Evolutionary conservation across 1,284 basidiomycete genomes (phyloP), one percentile per base, ranked within the genome.

Genomic region (Meripilus lineatus): DNA sequence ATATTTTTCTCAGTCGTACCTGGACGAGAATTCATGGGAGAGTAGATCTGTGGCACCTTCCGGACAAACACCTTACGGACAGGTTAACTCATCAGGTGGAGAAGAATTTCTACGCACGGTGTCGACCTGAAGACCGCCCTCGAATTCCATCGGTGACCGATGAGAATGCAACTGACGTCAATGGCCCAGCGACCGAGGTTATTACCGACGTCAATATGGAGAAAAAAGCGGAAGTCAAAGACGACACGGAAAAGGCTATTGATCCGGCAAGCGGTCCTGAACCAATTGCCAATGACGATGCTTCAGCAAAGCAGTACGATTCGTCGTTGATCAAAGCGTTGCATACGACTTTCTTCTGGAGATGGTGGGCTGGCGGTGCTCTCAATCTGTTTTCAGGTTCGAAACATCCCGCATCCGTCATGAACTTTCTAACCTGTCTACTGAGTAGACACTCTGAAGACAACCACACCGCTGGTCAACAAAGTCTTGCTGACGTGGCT

Each of bases 401-500:
- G n/a, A n/a, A n/a, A n/a, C n/a, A n/a, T 30, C 10, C 8, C 28
- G 28, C 8, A n/a, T 30, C 44, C 38, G 14, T 39, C 25, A 13
- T 39, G 30, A 26, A 15, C 8, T 10, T n/a, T 8, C 8, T 30
- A 10, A 10, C n/a, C 28, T n/a, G 28, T 30, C 20, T 21, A n/a
- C 59, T 45, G 40, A 17, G 8, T 20, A 79, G 79, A 78, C 48
- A 77, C 74, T 0, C 67, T 83, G 32, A 72, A 69, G 41, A 80
- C 80, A 3, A 79, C 75, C 1, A 74, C 77, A 1, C 82, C 83
- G 0, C 68, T 85, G 1, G 61, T 88, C 22, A 81, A 70, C 47
- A 81, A 81, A 51, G 67, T 76, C 1, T 61, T 90, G 4, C 69
- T 89, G 28, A 71, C 71, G 1, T 87, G 81, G 71, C 69, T 84